Evolutionary conservation across 106 monocot species (phyloP).

Genomic region (Phalaenopsis equestris): DNA sequence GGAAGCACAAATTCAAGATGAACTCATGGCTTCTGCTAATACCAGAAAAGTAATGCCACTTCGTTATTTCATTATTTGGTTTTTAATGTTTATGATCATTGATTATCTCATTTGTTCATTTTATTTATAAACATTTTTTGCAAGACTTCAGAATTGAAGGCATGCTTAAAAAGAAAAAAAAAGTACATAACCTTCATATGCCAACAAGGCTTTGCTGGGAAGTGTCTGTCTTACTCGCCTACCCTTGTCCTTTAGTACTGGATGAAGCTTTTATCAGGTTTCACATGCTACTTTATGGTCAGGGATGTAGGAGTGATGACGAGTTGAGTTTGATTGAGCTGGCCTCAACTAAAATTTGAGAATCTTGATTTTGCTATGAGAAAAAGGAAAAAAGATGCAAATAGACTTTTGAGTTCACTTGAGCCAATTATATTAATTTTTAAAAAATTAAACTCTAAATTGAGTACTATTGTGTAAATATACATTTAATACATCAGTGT

Average conservation of each 20-base stretch:
- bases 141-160: neutral
- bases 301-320: neutral
- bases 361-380: neutral
- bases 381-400: neutral
- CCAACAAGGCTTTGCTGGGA: too few relatives aligned
- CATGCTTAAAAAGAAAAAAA: too few relatives aligned
- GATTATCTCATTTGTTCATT: neutral
- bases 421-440: neutral
- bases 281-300: neutral
- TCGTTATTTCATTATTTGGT: neutral
- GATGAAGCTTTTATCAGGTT: too few relatives aligned
- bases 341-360: neutral
- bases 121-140: neutral
- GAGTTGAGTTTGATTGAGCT: neutral
- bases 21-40: conserved; percentile 40
- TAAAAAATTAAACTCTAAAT: neutral
- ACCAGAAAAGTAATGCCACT: conserved; percentile 38
- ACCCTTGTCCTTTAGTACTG: too few relatives aligned
- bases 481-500: neutral
- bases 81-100: neutral
- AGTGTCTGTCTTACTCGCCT: too few relatives aligned
- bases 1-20: conserved; percentile 74
- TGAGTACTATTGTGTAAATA: neutral
- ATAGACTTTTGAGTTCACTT: neutral
- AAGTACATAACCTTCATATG: too few relatives aligned